Conservation (phyloP, 371 early-diverging fungal genomes). For the Circinella umbellata region DNA sequence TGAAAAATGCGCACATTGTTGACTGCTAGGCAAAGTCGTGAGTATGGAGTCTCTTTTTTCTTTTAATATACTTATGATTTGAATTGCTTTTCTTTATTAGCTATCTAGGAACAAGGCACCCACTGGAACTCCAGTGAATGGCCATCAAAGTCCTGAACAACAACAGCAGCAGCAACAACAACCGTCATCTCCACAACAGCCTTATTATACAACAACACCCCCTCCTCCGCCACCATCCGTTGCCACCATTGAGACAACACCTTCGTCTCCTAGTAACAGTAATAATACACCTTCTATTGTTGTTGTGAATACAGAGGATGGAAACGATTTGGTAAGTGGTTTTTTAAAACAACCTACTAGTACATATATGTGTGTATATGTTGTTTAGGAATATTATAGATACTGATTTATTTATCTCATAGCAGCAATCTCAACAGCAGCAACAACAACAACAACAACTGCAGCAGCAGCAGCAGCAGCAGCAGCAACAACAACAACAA, state of each 20-base stretch:
- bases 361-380: not conserved
- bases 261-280: not conserved
- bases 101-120: conserved; percentile 21
- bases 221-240: conserved; percentile 11
- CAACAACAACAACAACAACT: conserved; percentile 11
- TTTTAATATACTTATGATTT: not conserved
- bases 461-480: conserved; percentile 9
- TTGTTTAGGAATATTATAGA: no score
- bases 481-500: conserved; percentile 6
- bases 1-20: not conserved
- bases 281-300: conserved; percentile 10
- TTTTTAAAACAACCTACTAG: not conserved
- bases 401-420: not conserved
- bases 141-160: conserved; percentile 6
- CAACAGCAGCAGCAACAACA: conserved; percentile 2
- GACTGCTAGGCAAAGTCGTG: not conserved
- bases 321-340: conserved; percentile 3
- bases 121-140: conserved; percentile 3
- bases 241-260: not conserved
- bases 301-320: conserved; percentile 15
- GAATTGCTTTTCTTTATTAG: not conserved
- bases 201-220: conserved; percentile 10
- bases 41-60: not conserved
- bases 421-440: not conserved
- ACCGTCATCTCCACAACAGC: conserved; percentile 15